Percentiles rank a stretch among this genome's conserved stretches.
phyloP scores from a whole-genome alignment of 345 rosid genomes.

The Bruguiera gymnorhiza region DNA sequence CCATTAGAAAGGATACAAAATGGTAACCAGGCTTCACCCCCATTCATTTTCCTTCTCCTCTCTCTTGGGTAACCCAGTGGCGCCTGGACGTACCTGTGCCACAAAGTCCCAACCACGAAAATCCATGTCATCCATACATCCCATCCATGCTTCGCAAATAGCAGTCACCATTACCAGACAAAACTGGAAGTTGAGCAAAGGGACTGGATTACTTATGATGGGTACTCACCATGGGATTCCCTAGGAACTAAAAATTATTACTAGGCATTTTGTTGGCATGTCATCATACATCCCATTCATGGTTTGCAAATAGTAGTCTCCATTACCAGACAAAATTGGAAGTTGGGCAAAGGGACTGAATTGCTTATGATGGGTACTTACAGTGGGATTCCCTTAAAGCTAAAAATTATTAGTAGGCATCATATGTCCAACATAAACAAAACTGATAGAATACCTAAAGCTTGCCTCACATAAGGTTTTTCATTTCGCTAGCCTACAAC shows the following conservation, averaged over 20 bases:
- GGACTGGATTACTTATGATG: too few relatives aligned
- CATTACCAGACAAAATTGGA: background rate
- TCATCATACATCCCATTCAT: background rate
- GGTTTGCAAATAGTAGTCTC: background rate
- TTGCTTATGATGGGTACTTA: too few relatives aligned
- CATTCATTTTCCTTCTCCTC: slow-evolving; percentile 59
- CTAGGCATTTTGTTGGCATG: too few relatives aligned
- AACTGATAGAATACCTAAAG: too few relatives aligned
- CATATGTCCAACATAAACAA: too few relatives aligned
- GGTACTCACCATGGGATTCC: too few relatives aligned
- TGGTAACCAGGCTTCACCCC: slow-evolving; percentile 58
- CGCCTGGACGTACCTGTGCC: slow-evolving; percentile 56
- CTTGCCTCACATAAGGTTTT: too few relatives aligned
- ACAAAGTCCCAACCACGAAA: background rate
- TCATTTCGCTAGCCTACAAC: too few relatives aligned
- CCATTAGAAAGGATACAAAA: slow-evolving; percentile 47
- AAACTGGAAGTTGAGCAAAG: background rate
- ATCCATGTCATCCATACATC: background rate
- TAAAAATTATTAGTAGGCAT: too few relatives aligned
- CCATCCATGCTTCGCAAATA: background rate
- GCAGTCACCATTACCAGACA: background rate
- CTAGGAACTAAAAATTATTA: too few relatives aligned
- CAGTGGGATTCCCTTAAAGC: too few relatives aligned
- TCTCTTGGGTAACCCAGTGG: slow-evolving; percentile 70
- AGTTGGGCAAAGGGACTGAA: background rate